Evolutionary conservation across 2,329 filamentous ascomycete species (phyloP), one percentile per base, ranked within the genome.

Genomic region (Fusarium verrucosum): DNA sequence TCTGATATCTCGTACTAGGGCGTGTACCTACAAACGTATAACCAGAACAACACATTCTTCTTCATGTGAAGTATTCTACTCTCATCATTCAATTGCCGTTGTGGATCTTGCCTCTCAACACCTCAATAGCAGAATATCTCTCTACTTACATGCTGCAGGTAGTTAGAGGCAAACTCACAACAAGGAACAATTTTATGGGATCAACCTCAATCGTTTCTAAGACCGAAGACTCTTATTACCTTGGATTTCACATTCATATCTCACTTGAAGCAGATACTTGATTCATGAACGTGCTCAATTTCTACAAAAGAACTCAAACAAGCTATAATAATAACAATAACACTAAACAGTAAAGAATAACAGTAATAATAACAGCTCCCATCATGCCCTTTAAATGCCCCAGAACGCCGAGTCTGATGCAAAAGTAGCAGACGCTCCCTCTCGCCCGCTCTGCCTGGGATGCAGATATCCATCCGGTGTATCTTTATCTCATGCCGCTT

Each of bases 391-490:
- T 66, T 68, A 44, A 56, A 71, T 67, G 64, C 69, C 69, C 69
- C 69, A 66, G 62, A 72, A 72, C 70, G 70, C 70, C 70, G 58
- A 65, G 67, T 72, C 70, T 72, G 70, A 72, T 72, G 70, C 70
- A 72, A 70, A 66, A 56, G 56, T 56, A 68, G 63, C 68, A 66
- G 59, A 67, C 64, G 62, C 62, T 66, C 47, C 32, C 28, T 49
- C 49, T 62, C 47, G 63, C 58, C 62, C 62, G 58, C 47, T 54
- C 52, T 44, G 62, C 36, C 62, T 38, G 57, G 62, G 42, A 63
- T 52, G 62, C 52, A 42, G 52, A 66, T 63, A 66, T 63, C 53
- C 50, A 66, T 63, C 53, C 50, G 52, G 41, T 66, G 37, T 45
- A 49, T 54, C 42, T 51, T 32, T 49, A 45, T 58, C 50, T 62